Percentiles rank a stretch among this genome's conserved stretches.
phyloP scores from a whole-genome alignment of 306 rosid genomes.

The Corylus heterophylla region DNA sequence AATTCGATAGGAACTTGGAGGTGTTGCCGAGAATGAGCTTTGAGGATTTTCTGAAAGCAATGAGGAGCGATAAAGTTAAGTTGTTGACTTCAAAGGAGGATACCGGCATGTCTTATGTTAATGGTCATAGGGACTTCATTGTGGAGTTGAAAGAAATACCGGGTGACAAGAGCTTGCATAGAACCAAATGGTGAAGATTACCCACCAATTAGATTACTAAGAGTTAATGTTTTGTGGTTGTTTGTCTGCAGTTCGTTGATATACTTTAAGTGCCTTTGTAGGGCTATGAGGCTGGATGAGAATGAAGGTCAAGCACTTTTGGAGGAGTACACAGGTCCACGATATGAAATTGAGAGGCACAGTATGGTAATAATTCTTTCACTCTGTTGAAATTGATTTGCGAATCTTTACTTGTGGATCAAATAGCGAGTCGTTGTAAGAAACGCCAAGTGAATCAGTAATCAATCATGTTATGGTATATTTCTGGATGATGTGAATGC shows the following conservation, averaged over 20 bases:
- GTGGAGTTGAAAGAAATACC: constrained; percentile 87
- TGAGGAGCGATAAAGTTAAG: constrained; percentile 64
- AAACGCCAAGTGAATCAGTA: not conserved
- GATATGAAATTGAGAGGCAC: constrained; percentile 74
- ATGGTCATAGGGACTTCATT: constrained; percentile 49
- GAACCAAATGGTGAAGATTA: constrained; percentile 71
- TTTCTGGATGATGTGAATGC: not conserved
- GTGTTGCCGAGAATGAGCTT: constrained; percentile 71
- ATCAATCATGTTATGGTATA: not conserved
- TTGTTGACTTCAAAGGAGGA: constrained; percentile 68
- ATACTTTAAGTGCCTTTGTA: constrained; percentile 31
- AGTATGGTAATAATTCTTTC: constrained; percentile 56
- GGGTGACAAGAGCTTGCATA: constrained; percentile 85
- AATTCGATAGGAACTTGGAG: constrained; percentile 47
- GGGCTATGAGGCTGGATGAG: constrained; percentile 66
- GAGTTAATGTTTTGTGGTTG: constrained; percentile 9
- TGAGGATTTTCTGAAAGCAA: constrained; percentile 65
- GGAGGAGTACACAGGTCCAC: constrained; percentile 74
- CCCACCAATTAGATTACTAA: constrained; percentile 18
- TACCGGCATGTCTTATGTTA: constrained; percentile 21
- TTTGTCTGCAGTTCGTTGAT: constrained; percentile 20
- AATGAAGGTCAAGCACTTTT: constrained; percentile 57
- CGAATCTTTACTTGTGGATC: constrained; percentile 13
- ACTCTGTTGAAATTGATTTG: constrained; percentile 20
- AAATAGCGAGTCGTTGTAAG: constrained; percentile 2